Conservation (phyloP, 2,329 filamentous ascomycete genomes). For the Colletotrichum camelliae region DNA sequence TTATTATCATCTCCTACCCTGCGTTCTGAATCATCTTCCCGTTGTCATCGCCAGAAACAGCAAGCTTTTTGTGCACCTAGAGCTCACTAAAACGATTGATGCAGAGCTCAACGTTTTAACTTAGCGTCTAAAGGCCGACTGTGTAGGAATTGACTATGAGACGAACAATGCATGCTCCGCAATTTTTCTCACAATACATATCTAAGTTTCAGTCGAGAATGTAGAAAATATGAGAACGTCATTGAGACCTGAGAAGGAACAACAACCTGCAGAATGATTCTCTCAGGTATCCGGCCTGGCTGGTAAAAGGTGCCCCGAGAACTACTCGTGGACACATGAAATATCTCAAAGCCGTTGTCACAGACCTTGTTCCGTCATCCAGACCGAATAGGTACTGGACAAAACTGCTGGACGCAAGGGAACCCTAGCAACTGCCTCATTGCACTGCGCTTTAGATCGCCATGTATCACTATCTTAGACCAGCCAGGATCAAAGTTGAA, state of each 20-base stretch:
- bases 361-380: neutral
- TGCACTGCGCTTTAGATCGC: rapidly evolving
- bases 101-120: neutral
- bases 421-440: neutral
- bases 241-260: too few relatives aligned
- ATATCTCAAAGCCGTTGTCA: neutral
- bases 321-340: neutral
- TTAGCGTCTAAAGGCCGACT: rapidly evolving
- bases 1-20: neutral
- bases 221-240: too few relatives aligned
- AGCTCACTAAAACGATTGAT: neutral
- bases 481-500: neutral
- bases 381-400: neutral
- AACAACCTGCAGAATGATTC: neutral
- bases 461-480: neutral
- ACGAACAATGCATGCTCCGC: too few relatives aligned
- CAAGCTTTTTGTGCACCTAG: neutral
- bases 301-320: neutral
- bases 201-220: too few relatives aligned
- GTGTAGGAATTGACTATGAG: neutral
- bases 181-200: too few relatives aligned
- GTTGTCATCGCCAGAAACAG: neutral
- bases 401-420: neutral
- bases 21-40: neutral
- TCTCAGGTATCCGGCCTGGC: neutral